Conservation (phyloP, 129 eudicot genomes). For the Ambrosia artemisiifolia region DNA sequence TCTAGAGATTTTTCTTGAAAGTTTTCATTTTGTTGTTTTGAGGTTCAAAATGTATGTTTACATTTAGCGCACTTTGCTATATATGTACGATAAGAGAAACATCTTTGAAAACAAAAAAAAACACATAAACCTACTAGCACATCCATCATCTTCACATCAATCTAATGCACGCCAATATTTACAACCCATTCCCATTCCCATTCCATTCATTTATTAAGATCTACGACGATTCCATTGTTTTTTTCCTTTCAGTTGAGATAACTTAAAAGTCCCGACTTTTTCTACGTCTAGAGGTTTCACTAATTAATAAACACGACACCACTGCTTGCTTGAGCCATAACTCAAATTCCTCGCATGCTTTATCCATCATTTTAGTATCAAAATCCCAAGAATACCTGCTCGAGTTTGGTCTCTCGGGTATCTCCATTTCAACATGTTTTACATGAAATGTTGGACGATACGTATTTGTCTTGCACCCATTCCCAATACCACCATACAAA, state of each 20-base stretch:
- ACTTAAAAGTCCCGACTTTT: conserved; percentile 94
- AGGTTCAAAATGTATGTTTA: too few relatives aligned
- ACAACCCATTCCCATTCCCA: conserved; percentile 16
- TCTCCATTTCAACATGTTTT: conserved; percentile 91
- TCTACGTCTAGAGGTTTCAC: conserved; percentile 81
- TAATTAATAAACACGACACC: conserved; percentile 72
- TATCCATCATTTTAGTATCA: conserved; percentile 77
- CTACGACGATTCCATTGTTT: conserved; percentile 39
- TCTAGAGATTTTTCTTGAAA: too few relatives aligned
- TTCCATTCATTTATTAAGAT: conserved; percentile 16
- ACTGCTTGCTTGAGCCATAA: conserved; percentile 91
- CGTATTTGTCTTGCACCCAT: conserved; percentile 95
- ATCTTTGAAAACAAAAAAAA: too few relatives aligned
- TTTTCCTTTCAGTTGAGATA: conserved; percentile 66
- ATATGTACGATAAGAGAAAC: too few relatives aligned
- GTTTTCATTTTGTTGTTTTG: too few relatives aligned
- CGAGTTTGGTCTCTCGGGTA: conserved; percentile 68
- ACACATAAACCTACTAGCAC: too few relatives aligned
- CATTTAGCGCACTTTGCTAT: too few relatives aligned
- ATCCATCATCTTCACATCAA: conserved; percentile 5
- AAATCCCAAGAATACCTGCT: conserved; percentile 88
- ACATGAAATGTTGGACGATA: conserved; percentile 95
- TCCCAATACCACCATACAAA: conserved; percentile 39
- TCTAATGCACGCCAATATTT: conserved; percentile 29
- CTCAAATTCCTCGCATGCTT: conserved; percentile 77